Evolutionary conservation across 345 rosid genomes (phyloP).

Genomic region (Moricandia arvensis): DNA sequence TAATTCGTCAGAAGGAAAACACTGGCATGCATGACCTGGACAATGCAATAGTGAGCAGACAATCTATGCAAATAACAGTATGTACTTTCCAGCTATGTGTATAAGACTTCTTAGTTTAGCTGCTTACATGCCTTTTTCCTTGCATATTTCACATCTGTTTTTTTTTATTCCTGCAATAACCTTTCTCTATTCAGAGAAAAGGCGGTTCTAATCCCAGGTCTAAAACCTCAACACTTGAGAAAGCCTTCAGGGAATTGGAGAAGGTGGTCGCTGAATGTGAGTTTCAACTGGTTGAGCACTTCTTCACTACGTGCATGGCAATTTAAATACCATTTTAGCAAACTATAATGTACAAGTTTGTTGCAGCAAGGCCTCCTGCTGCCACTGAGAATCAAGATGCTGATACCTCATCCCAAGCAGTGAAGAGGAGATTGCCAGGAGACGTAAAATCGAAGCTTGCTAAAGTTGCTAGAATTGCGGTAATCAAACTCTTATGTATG

Average conservation of each 20-base stretch:
- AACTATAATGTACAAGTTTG: conserved; percentile 5
- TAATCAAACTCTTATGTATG: conserved; percentile 31
- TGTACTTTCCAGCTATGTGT: conserved; percentile 31
- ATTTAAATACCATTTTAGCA: conserved; percentile 9
- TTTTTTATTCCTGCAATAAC: conserved; percentile 44
- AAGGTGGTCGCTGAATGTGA: conserved; percentile 90
- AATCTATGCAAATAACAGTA: conserved; percentile 47
- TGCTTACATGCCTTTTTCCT: too few species aligned
- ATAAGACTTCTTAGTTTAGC: too few species aligned
- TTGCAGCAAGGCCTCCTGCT: conserved; percentile 79
- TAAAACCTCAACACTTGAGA: conserved; percentile 71
- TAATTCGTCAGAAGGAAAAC: conserved; percentile 51
- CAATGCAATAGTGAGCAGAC: conserved; percentile 56
- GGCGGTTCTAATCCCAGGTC: conserved; percentile 61
- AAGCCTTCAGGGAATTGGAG: conserved; percentile 86
- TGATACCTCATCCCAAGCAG: conserved; percentile 64
- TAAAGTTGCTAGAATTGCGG: conserved; percentile 81
- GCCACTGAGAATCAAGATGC: conserved; percentile 71
- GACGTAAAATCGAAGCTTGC: conserved; percentile 70
- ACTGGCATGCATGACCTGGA: conserved; percentile 25
- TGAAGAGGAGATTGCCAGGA: conserved; percentile 76
- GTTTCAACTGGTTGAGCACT: conserved; percentile 26
- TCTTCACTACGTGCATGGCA: conserved; percentile 8
- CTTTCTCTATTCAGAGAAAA: conserved; percentile 47
- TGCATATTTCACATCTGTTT: not conserved